Percentiles rank a stretch among this genome's conserved stretches.
Conservation (phyloP, 805 yeast species). For the Metschnikowia orientalis region DNA sequence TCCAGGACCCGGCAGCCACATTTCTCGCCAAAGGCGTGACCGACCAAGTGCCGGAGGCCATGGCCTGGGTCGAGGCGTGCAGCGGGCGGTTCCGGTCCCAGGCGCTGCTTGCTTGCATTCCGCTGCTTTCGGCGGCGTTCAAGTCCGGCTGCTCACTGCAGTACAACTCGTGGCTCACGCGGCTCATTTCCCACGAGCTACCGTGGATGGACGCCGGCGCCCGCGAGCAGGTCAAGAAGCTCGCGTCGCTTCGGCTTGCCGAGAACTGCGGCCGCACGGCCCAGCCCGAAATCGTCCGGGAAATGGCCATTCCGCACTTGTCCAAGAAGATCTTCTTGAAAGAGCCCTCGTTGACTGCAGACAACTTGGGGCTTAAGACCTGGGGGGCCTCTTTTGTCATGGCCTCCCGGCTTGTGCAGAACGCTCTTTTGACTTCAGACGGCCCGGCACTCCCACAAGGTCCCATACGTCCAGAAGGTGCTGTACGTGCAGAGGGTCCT, state of each 20-base stretch:
- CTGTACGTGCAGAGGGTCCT: conserved; percentile 4
- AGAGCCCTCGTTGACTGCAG: conserved; percentile 86
- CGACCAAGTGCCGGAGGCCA: conserved; percentile 22
- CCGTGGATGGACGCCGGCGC: conserved; percentile 40
- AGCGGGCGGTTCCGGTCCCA: conserved; percentile 31
- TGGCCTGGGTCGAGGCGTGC: conserved; percentile 42
- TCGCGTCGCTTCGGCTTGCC: conserved; percentile 63
- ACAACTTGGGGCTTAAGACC: conserved; percentile 85
- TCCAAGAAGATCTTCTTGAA: conserved; percentile 35
- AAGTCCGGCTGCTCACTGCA: conserved; percentile 30
- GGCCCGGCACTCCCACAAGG: neutral
- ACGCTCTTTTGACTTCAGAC: neutral
- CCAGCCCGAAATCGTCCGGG: conserved; percentile 63
- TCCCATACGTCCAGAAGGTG: too few relatives aligned
- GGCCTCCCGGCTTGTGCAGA: conserved; percentile 45
- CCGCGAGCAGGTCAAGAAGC: conserved; percentile 42
- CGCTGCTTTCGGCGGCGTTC: conserved; percentile 25
- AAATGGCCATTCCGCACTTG: conserved; percentile 34
- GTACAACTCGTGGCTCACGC: conserved; percentile 46
- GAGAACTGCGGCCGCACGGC: conserved; percentile 86
- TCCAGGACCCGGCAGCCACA: conserved; percentile 16
- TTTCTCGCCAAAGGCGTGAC: conserved; percentile 33
- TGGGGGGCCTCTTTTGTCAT: conserved; percentile 91
- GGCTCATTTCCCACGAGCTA: conserved; percentile 45
- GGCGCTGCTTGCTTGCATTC: conserved; percentile 22